Percentiles rank a stretch among this genome's conserved stretches.
These are phyloP conservation scores for Gloeopeniophorella convolvens DNA, from an alignment of 768 basidiomycete genomes.

Conservation along the genomic window DNA sequence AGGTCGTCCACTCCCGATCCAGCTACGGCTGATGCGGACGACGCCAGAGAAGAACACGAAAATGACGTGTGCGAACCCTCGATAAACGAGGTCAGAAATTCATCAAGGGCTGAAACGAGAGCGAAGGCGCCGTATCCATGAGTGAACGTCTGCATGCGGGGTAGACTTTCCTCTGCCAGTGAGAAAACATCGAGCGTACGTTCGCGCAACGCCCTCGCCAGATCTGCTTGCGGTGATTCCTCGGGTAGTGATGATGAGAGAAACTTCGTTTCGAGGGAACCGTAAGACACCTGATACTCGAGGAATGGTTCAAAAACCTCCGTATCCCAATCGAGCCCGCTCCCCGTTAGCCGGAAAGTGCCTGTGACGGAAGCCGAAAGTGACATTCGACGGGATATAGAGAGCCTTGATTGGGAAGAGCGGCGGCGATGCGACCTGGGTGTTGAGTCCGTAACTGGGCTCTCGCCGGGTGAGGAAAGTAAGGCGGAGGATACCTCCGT, in stretches of 20 bases:
- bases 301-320: constrained; percentile 92
- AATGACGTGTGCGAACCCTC: constrained; percentile 40
- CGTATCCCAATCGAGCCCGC: constrained; percentile 69
- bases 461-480: constrained; percentile 22
- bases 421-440: constrained; percentile 9
- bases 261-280: constrained; percentile 63
- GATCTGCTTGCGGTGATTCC: constrained; percentile 36
- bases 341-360: constrained; percentile 7
- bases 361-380: constrained; percentile 22
- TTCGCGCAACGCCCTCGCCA: constrained; percentile 66
- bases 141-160: constrained; percentile 72
- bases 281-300: constrained; percentile 84
- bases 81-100: constrained; percentile 64
- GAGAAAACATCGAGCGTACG: constrained; percentile 68
- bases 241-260: constrained; percentile 53
- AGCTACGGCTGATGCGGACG: constrained; percentile 30
- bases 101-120: constrained; percentile 68
- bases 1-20: constrained; percentile 44
- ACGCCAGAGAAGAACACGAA: constrained; percentile 18
- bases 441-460: neutral
- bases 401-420: constrained; percentile 16
- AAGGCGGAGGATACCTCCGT: constrained; percentile 20
- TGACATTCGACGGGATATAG: constrained; percentile 26
- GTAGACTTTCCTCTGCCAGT: constrained; percentile 72
- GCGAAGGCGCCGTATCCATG: constrained; percentile 81